Evolutionary conservation across 768 basidiomycete genomes (phyloP), one percentile per base, ranked within the genome.

Genomic region (Mycena rosella): DNA sequence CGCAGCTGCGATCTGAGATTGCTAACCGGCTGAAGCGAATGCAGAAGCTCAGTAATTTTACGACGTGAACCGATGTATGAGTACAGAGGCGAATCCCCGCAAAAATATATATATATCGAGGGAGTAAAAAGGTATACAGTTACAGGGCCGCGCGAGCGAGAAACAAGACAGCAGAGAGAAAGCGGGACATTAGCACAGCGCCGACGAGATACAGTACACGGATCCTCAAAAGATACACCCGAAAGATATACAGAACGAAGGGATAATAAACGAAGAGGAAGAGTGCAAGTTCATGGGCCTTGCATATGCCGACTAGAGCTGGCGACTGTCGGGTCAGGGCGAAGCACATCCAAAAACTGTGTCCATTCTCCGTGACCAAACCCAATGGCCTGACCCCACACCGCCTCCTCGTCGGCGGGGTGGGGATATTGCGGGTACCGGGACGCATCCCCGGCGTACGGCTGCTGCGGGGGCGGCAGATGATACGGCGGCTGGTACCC

Each of bases 311-410:
- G 80, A 57, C 75, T 71, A 40, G 66, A 22, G 36, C 63, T 61
- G 7, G 73, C 69, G 26, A 74, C 29, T 24, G 73, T 47, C 42
- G 76, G 72, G 32, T 83, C 81, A 30, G 87, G 85, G 74, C 88
- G 84, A 78, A 92, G 84, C 49, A 86, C 89, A 66, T 92, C 89
- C 78, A 93, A 78, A 74, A 88, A 87, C 65, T 83, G 82, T 44
- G 80, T 83, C 90, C 93, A 94, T 78, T 94, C 93, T 44, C 89
- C 88, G 70, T 91, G 89, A 62, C 88, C 91, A 74, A 94, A 91
- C 20, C 90, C 90, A 55, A 89, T 85, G 40, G 89, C 86, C 18
- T 91, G 85, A 47, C 91, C 91, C 92, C 92, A 94, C 83, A 93
- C 89, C 34, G 82, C 82, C 40, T 84, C 80, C 69, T 91, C 89